phyloP scores from a whole-genome alignment of 2,329 filamentous ascomycete genomes.

The Thelonectria blattea region DNA sequence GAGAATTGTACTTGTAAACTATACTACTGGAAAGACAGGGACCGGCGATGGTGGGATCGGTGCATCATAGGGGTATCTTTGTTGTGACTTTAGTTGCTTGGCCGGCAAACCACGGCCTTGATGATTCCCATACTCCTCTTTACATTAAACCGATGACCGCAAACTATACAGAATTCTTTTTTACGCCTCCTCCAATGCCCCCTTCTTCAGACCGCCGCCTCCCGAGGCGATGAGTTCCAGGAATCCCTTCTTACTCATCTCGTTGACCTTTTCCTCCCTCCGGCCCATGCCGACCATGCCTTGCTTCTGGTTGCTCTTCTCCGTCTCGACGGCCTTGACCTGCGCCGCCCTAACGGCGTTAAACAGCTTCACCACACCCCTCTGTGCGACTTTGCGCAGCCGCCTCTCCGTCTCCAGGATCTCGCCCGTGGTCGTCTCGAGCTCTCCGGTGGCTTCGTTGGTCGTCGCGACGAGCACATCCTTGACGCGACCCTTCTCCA shows the following conservation, averaged over 20 bases:
- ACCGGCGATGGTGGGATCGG: constrained; percentile 32
- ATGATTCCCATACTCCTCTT: constrained; percentile 41
- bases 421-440: constrained; percentile 56
- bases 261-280: constrained; percentile 86
- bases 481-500: constrained; percentile 86
- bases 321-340: constrained; percentile 82
- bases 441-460: constrained; percentile 53
- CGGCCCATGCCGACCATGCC: constrained; percentile 80
- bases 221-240: constrained; percentile 82
- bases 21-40: constrained; percentile 32
- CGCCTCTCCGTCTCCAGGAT: constrained; percentile 76
- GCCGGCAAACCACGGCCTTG: constrained; percentile 34
- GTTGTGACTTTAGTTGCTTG: constrained; percentile 37
- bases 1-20: constrained; percentile 39
- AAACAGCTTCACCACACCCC: constrained; percentile 94
- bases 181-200: constrained; percentile 63
- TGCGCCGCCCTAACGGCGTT: constrained; percentile 94
- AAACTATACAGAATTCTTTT: constrained; percentile 16
- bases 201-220: constrained; percentile 65
- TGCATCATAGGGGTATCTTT: constrained; percentile 42
- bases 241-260: constrained; percentile 98
- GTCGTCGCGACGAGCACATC: constrained; percentile 77
- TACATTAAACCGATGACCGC: constrained; percentile 22
- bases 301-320: constrained; percentile 70
- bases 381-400: constrained; percentile 85